Evolutionary conservation across 441 rosid species (phyloP), one percentile per base, ranked within the genome.

Genomic region (Theobroma grandiflorum): DNA sequence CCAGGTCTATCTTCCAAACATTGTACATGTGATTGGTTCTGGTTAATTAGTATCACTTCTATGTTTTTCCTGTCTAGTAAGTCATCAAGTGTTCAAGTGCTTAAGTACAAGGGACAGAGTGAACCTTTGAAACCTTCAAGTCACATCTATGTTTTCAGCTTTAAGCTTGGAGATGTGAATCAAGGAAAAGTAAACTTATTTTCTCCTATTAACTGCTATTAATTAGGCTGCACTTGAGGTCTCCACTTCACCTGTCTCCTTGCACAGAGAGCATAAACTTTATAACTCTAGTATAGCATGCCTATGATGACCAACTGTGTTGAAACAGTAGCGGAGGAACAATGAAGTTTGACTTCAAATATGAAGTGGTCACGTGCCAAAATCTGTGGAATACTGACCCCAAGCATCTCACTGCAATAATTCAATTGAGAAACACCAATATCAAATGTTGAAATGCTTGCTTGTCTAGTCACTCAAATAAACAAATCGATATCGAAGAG

Each of bases 1-100:
- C 70, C 98, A 95, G 99, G 99, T 96, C 69, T 86, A 82, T 80
- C 42, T 76, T 69, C 52, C 50, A 52, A 75, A 76, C 83, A 53
- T 81, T 40, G 43, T 75, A 47, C 43, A 72, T 22, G 42, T 66
- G 75, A 20, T 31, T 55, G 55, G 15, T 50, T 22, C 38, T 45
- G 45, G 35, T 52, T 58, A 49, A 35, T 20, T 9, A 55, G 4
- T 33, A 57, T 74, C 33, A 20, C 4, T 4, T 72, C 22, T 1
- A 2, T 22, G 8, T 74, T 74, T 50, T 74, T 59, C 4, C 4
- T 22, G 52, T 59, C 78, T 61, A 42, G 8, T 8, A 20, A 59
- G 75, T 43, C 26, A 61, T 58, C 22, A 22, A 33, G 4, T 18
- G 33, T 64, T 18, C 15, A 33, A 58, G 31, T 26, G 31, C 31